Percentiles rank a stretch among this genome's conserved stretches.
phyloP scores from a whole-genome alignment of 2,329 filamentous ascomycete genomes.

The Chaetomium strumarium region DNA sequence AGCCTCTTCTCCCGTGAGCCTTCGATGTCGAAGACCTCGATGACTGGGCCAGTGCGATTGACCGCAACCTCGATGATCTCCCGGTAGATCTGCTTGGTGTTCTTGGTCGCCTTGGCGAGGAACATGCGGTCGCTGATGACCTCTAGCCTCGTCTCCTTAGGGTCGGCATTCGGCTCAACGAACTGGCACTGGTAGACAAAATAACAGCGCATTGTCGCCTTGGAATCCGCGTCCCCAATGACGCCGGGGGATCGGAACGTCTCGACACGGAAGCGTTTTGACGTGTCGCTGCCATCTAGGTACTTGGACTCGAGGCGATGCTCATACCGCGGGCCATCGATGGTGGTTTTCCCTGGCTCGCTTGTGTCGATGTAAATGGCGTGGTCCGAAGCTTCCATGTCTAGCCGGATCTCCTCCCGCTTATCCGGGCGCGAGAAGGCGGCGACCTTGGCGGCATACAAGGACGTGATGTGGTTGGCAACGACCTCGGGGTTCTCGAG shows the following conservation, averaged over 20 bases:
- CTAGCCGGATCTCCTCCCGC: constrained; percentile 85
- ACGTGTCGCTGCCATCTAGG: constrained; percentile 68
- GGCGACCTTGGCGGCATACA: constrained; percentile 95
- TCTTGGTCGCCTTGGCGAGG: constrained; percentile 88
- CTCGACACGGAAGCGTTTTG: constrained; percentile 84
- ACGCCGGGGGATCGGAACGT: constrained; percentile 89
- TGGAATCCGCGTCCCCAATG: constrained; percentile 63
- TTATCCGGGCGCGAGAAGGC: constrained; percentile 91
- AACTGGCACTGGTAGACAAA: constrained; percentile 98
- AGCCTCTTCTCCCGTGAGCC: constrained; percentile 86
- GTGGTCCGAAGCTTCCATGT: constrained; percentile 92
- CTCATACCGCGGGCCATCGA: constrained; percentile 84
- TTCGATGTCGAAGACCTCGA: constrained; percentile 96
- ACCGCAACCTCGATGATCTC: constrained; percentile 86
- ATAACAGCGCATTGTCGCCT: constrained; percentile 89
- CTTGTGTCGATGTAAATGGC: constrained; percentile 99
- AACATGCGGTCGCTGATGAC: constrained; percentile 91
- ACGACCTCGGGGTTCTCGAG: constrained; percentile 83
- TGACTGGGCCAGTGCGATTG: constrained; percentile 81
- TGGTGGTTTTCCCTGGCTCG: constrained; percentile 71
- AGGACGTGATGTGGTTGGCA: constrained; percentile 87
- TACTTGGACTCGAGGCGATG: constrained; percentile 93
- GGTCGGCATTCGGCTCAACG: constrained; percentile 64
- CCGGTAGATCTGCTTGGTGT: constrained; percentile 94
- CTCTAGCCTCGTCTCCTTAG: constrained; percentile 81